A percentile compares a stretch with the other conserved stretches of the same genome.
These are phyloP conservation scores for Albifimbria verrucaria DNA, from an alignment of 2,329 filamentous ascomycete genomes.

Conservation along the genomic window DNA sequence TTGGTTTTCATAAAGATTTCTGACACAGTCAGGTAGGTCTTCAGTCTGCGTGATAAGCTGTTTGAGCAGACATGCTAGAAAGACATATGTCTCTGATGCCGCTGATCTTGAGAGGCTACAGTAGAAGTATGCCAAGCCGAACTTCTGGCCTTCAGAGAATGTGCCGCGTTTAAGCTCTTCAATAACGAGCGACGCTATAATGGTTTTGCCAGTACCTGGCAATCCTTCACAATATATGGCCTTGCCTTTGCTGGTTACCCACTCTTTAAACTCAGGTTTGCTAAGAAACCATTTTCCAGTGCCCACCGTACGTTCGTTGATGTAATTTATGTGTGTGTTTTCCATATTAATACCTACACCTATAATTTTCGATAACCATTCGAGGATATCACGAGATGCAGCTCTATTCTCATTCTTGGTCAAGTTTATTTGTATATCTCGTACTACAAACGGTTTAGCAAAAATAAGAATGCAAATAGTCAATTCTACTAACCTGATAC, in stretches of 20 bases:
- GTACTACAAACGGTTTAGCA: neutral
- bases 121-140: neutral
- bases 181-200: neutral
- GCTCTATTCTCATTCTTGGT: neutral
- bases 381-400: neutral
- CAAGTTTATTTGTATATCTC: neutral
- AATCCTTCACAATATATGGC: neutral
- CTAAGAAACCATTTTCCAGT: neutral
- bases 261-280: neutral
- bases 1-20: neutral
- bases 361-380: neutral
- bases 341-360: neutral
- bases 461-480: neutral
- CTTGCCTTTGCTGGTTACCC: neutral
- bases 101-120: neutral
- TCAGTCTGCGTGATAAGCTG: neutral
- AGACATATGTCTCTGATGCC: neutral
- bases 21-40: neutral
- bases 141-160: neutral
- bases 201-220: neutral
- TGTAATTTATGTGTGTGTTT: neutral
- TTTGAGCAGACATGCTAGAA: neutral
- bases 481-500: neutral
- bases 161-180: neutral
- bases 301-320: neutral